Percentiles rank a stretch among this genome's conserved stretches.
phyloP scores from a whole-genome alignment of 73 alveolate genomes.

The Stentor coeruleus region DNA sequence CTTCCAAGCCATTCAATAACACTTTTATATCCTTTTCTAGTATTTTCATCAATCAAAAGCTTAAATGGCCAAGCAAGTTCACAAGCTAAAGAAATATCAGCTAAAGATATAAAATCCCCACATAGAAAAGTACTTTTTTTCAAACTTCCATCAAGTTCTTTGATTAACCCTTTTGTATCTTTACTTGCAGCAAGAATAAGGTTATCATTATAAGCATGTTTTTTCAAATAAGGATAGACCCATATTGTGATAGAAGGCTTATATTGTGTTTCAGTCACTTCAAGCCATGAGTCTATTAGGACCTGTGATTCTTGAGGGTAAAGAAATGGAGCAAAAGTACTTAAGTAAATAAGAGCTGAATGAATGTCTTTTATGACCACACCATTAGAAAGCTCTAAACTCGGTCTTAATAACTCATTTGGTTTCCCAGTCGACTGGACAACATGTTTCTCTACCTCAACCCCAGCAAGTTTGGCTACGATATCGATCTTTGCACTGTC shows the following conservation, averaged over 20 bases:
- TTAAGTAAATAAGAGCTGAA: background rate
- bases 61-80: slow-evolving; percentile 45
- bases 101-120: slow-evolving; percentile 57
- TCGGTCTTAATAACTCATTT: background rate
- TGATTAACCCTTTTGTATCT: slow-evolving; percentile 35
- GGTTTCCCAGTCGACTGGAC: background rate
- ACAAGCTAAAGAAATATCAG: slow-evolving; percentile 54
- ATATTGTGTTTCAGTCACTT: background rate
- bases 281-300: slow-evolving; percentile 24
- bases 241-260: background rate
- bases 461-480: background rate
- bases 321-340: background rate
- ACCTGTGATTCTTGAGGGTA: background rate
- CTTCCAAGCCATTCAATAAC: slow-evolving; percentile 51
- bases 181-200: background rate
- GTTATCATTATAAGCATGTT: background rate
- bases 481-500: background rate
- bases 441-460: background rate
- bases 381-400: background rate
- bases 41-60: slow-evolving; percentile 52
- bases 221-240: background rate
- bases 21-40: slow-evolving; percentile 54
- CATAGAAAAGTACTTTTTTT: slow-evolving; percentile 36
- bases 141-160: slow-evolving; percentile 43
- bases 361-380: background rate